Evolutionary conservation across 108 stramenopile species (phyloP), one percentile per base, ranked within the genome.

Genomic region (Fragilariopsis cylindrus): DNA sequence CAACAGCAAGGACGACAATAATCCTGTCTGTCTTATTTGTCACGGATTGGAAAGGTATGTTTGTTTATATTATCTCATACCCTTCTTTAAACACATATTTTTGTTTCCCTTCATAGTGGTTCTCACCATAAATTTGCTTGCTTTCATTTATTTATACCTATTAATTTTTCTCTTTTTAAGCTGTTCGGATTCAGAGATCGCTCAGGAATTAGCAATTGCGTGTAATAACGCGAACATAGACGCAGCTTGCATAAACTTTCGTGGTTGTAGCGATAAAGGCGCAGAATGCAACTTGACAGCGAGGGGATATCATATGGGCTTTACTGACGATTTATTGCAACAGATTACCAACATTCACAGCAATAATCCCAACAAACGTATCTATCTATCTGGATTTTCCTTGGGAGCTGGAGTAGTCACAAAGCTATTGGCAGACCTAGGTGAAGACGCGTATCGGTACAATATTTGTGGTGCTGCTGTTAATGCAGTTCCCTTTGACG

Each of bases 341-440:
- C 54, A 91, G 44, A 64, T 74, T 30, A 65, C 78, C 44, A 56
- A 65, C 7, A 42, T 65, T 63, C 65, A 74, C 44, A 53, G 55
- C 41, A 40, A 9, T 12, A 52, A 53, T 58, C 76, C 70, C 48
- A 19, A 47, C 52, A 9, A 48, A 0, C 70, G 76, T 16, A 77
- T 77, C 11, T 97, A 90, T 76, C 79, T 97, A 13, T 82, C 86
- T 41, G 96, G 94, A 43, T 97, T 96, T 70, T 90, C 88, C 2
- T 77, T 97, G n/a, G 96, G 97, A 13, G 96, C 89, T 5, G 96
- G 96, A 79, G 96, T 96, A 1, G 92, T 96, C 9, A 64, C 92
- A 6, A 93, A 93, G 69, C 85, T 76, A 41, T 69, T 97, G 57
- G 92, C 95, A 11, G 88, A 96, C 57, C 70, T 94, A 60, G 92